Evolutionary conservation across 306 rosid genomes (phyloP), one percentile per base, ranked within the genome.

Genomic region (Vicia villosa): DNA sequence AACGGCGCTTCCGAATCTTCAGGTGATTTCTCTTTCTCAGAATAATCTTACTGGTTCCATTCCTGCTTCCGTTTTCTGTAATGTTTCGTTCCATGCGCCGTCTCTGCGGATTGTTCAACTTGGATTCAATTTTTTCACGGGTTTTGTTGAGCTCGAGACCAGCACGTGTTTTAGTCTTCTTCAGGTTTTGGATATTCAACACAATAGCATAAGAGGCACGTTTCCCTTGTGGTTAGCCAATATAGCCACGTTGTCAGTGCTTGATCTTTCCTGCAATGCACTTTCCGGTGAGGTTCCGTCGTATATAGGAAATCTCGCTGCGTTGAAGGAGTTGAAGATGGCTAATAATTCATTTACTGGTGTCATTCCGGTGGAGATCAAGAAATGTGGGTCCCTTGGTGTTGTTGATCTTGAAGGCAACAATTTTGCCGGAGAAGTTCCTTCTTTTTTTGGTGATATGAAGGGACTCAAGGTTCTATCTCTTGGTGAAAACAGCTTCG

Each of bases 111-210:
- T 77, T 36, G 96, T 92, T 73, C 91, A 88, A 14, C 82, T 92
- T 26, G 92, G 91, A 69, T 92, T 86, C 82, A 92, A 92, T 84
- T 84, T 78, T 68, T 85, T 92, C 87, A 80, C 89, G 87, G 85
- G 69, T 63, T 80, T 92, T 11, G 89, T 84, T 37, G 77, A 57
- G 42, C 91, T 86, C 1, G 81, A 75, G 74, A 76, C 28, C 11
- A 74, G 55, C 67, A 77, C 83, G 38, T 90, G 98, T 68, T 83
- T 70, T 34, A 92, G 96, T 61, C 76, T 66, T 61, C 87, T 92
- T 43, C 84, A 83, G 80, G 93, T 92, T 66, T 60, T 92, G 77
- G 86, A 90, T 75, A 78, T 89, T 55, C 95, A 88, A 13, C 84
- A 86, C 63, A 92, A 92, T 77, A 71, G 19, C 22, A 79, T 92